phyloP scores from a whole-genome alignment of 208 protist genomes.

The Trypanosoma cruzi region DNA sequence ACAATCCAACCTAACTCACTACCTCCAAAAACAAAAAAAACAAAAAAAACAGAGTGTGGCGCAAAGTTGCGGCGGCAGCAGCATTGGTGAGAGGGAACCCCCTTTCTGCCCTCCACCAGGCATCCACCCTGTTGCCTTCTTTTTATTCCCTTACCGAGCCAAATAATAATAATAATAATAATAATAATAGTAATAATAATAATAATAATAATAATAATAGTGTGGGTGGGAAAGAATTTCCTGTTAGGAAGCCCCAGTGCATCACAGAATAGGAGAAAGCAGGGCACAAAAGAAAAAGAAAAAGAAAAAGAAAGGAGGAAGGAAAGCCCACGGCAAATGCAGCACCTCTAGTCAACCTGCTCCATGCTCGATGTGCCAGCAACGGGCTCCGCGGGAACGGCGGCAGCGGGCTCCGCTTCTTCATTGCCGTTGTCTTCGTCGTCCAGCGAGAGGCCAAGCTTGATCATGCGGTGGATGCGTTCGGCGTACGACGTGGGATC shows the following conservation, averaged over 20 bases:
- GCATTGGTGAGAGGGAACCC: slow-evolving; percentile 15
- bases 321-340: not conserved
- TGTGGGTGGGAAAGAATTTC: not conserved
- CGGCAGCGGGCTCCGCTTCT: slow-evolving; percentile 28
- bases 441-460: slow-evolving; percentile 96
- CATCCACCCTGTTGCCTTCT: not conserved
- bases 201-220: slow-evolving; percentile 7
- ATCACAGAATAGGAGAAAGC: not conserved
- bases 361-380: slow-evolving; percentile 92
- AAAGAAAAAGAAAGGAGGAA: slow-evolving; percentile 18
- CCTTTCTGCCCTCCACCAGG: too few relatives aligned
- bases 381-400: slow-evolving; percentile 50
- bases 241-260: not conserved
- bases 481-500: slow-evolving; percentile 94
- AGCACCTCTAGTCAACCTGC: slow-evolving; percentile 89
- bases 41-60: too few relatives aligned
- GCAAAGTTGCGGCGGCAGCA: not conserved
- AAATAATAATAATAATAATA: not conserved
- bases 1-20: too few relatives aligned
- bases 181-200: not conserved
- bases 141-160: not conserved
- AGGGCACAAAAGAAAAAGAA: not conserved
- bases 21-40: too few relatives aligned
- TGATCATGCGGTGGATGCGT: slow-evolving; percentile 99
- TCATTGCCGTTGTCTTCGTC: slow-evolving; percentile 73